Base-by-base conservation (phyloP, 2,329 filamentous ascomycete genomes). In the Pseudocercospora musae region DNA sequence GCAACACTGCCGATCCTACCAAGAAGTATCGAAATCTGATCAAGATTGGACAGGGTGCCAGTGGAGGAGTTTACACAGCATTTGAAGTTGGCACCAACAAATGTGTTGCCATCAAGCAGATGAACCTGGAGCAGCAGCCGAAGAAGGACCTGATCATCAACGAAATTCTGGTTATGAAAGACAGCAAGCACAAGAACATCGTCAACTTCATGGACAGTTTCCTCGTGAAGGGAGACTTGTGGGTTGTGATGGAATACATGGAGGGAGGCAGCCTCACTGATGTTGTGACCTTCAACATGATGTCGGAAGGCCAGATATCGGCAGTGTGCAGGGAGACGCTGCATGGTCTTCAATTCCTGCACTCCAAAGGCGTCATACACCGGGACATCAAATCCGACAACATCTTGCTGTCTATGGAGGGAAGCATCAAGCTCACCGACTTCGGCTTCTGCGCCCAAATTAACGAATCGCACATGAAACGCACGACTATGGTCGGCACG, bases 181-280 rank as follows among this genome's bases (percentile, higher is more conserved):
- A 98, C 73, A 97, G 93, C 82, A 95, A 91, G 62, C 95, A 99
- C 75, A 94, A 92, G 72, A 98, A 98, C 75, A 96, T 99, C 78
- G 95, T 99, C 78, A 99, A 99, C 78, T 99, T 98, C 78, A 94
- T 98, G 80, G 95, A 98, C 80, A 97, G 93, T 76, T 98, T 93
- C 76, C 82, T 99, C 10, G 89, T 93, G 62, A 85, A 87, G 11
- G 91, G 94, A 48, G 95, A 98, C 76, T 81, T 99, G 29, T 99
- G 95, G 95, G 95, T 99, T 1, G 92, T 98, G 33, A 99, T 99
- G 95, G 95, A 99, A 79, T 99, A 94, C 73, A 99, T 99, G 95
- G 94, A 99, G 77, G 95, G 95, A 63, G 95, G 95, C 66, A 97
- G 92, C 78, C 81, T 99, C 75, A 99, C 95, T 10, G 95, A 99